A percentile compares a stretch with the other conserved stretches of the same genome.
Evolutionary conservation across 176 grass and related monocot species (phyloP).

Genomic region (Oryza australiensis): DNA sequence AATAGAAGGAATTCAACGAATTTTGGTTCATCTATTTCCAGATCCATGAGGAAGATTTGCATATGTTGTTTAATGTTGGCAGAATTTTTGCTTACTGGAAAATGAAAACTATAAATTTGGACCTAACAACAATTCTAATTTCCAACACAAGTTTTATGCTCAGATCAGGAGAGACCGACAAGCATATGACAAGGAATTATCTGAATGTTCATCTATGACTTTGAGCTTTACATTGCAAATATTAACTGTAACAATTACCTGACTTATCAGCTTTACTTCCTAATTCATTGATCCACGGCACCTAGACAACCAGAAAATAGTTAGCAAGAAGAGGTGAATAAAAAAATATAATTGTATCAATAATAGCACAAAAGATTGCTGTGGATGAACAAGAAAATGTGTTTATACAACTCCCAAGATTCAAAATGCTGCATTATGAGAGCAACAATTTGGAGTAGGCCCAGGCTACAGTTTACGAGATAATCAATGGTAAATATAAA

Average conservation of each 20-base stretch:
- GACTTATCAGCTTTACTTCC: constrained; percentile 19
- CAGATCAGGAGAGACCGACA: not conserved
- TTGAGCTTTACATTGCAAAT: constrained; percentile 5
- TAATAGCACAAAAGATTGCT: constrained; percentile 1
- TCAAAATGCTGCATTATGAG: not conserved
- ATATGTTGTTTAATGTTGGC: constrained; percentile 1
- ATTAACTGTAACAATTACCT: constrained; percentile 27
- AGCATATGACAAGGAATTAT: constrained; percentile 10
- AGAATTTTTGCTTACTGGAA: not conserved
- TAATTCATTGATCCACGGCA: constrained; percentile 99
- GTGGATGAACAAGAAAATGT: constrained; percentile 5
- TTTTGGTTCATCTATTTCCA: not conserved
- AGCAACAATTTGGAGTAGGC: not conserved
- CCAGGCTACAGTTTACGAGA: not conserved
- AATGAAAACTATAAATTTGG: not conserved
- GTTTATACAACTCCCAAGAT: not conserved
- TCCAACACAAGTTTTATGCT: not conserved
- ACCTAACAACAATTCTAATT: not conserved
- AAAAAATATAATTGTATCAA: constrained; percentile 26
- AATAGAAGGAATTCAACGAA: not conserved
- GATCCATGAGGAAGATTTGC: not conserved
- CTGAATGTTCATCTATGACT: not conserved
- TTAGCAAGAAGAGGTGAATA: constrained; percentile 29
- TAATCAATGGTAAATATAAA: not conserved
- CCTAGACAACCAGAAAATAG: constrained; percentile 52